Evolutionary conservation across 768 basidiomycete species (phyloP).

Genomic region (Jaapia argillacea): DNA sequence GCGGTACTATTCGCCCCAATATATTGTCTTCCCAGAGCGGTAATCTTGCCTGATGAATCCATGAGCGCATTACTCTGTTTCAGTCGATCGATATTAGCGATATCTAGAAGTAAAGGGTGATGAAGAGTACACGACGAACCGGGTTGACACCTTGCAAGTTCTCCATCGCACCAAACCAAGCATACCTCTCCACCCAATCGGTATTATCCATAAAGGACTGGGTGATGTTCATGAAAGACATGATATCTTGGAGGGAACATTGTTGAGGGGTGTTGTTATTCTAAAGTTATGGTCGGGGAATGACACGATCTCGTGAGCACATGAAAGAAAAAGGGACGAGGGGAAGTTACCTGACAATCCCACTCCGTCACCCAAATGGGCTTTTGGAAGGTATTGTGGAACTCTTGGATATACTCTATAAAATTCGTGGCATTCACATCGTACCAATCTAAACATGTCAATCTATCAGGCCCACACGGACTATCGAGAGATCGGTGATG

Average conservation of each 20-base stretch:
- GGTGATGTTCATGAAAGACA: conserved; percentile 38
- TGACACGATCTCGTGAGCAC: conserved; percentile 3
- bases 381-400: conserved; percentile 37
- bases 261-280: conserved; percentile 26
- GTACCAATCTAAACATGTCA: conserved; percentile 33
- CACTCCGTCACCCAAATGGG: conserved; percentile 56
- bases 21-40: conserved; percentile 38
- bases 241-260: conserved; percentile 34
- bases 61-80: conserved; percentile 36
- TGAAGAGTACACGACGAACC: conserved; percentile 16
- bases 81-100: not conserved
- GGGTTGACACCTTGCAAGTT: conserved; percentile 37
- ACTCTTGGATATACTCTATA: conserved; percentile 38
- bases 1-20: conserved; percentile 18
- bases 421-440: conserved; percentile 45
- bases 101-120: not conserved
- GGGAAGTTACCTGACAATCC: conserved; percentile 40
- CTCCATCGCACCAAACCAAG: conserved; percentile 52
- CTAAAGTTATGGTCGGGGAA: conserved; percentile 26
- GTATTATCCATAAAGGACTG: conserved; percentile 43
- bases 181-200: conserved; percentile 45
- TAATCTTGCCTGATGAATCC: conserved; percentile 32
- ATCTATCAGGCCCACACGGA: conserved; percentile 2
- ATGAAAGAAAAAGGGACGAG: no score
- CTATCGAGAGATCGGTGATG: not conserved